These are phyloP conservation scores for Abelmoschus esculentus DNA, from an alignment of 345 rosid species.

Conservation along the genomic window DNA sequence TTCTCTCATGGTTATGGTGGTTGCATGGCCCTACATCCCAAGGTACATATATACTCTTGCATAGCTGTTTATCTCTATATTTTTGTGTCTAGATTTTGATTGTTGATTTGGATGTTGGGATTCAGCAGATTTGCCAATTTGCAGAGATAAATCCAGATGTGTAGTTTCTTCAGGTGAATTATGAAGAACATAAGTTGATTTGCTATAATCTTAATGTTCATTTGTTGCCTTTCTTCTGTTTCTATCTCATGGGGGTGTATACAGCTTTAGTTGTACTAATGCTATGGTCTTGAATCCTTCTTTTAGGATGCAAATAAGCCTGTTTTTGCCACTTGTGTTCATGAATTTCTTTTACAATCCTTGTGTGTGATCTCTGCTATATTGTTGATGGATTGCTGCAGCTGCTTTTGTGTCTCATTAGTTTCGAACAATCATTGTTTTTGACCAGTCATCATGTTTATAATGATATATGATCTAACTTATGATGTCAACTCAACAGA, in stretches of 20 bases:
- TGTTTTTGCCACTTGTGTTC: neutral
- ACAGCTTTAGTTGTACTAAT: constrained; percentile 94
- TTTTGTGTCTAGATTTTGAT: neutral
- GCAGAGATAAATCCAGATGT: too few relatives aligned
- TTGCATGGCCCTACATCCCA: constrained; percentile 92
- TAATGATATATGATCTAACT: neutral
- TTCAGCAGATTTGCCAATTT: constrained; percentile 67
- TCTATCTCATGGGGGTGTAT: constrained; percentile 73
- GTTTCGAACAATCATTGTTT: neutral
- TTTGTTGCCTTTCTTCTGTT: constrained; percentile 80
- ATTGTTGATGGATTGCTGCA: neutral
- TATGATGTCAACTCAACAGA: constrained; percentile 29
- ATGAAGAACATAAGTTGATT: constrained; percentile 92
- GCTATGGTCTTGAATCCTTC: constrained; percentile 51
- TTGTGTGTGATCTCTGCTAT: neutral
- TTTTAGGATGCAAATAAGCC: neutral
- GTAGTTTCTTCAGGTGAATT: constrained; percentile 79
- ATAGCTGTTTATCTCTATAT: neutral
- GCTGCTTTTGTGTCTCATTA: neutral
- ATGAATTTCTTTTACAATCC: neutral
- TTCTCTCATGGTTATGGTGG: constrained; percentile 99
- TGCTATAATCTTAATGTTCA: constrained; percentile 87
- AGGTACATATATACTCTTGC: constrained; percentile 31
- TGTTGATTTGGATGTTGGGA: too few relatives aligned
- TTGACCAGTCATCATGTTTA: too few relatives aligned